A percentile compares a stretch with the other conserved stretches of the same genome.
Evolutionary conservation across 1,284 basidiomycete species (phyloP).

Genomic region (Kwoniella shivajii): DNA sequence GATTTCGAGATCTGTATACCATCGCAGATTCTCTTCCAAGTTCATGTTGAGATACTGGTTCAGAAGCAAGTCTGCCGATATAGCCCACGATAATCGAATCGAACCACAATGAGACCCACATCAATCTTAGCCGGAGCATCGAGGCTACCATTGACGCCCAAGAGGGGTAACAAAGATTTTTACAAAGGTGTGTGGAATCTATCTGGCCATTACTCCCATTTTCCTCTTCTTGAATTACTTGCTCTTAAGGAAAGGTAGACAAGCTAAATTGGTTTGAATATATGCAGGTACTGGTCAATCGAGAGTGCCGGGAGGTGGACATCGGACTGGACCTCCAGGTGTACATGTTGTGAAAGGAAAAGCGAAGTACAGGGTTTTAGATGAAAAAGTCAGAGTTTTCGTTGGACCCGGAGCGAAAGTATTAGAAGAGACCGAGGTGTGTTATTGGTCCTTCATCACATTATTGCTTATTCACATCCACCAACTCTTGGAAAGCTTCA

Average conservation of each 20-base stretch:
- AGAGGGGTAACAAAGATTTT: conserved; percentile 86
- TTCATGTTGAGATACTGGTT: too few relatives aligned
- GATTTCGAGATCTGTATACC: too few relatives aligned
- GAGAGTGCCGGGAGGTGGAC: conserved; percentile 71
- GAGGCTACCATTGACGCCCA: conserved; percentile 73
- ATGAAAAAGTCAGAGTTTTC: conserved; percentile 78
- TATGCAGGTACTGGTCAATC: conserved; percentile 75
- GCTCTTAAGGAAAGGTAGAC: too few relatives aligned
- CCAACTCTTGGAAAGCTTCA: not conserved
- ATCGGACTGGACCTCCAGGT: conserved; percentile 82
- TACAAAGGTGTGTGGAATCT: conserved; percentile 75
- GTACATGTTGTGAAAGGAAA: conserved; percentile 73
- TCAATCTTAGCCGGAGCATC: conserved; percentile 61
- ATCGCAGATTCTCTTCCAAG: too few relatives aligned
- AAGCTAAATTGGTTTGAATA: too few relatives aligned
- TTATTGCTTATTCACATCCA: too few relatives aligned
- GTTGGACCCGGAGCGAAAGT: conserved; percentile 73
- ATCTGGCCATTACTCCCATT: too few relatives aligned
- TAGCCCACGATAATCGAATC: too few relatives aligned
- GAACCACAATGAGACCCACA: conserved; percentile 47
- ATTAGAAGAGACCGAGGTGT: conserved; percentile 65
- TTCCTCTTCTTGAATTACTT: too few relatives aligned
- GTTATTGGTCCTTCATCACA: conserved; percentile 39
- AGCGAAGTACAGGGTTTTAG: conserved; percentile 74
- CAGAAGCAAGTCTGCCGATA: too few relatives aligned